phyloP scores from a whole-genome alignment of 1,284 basidiomycete species.

The Ustilago curta region DNA sequence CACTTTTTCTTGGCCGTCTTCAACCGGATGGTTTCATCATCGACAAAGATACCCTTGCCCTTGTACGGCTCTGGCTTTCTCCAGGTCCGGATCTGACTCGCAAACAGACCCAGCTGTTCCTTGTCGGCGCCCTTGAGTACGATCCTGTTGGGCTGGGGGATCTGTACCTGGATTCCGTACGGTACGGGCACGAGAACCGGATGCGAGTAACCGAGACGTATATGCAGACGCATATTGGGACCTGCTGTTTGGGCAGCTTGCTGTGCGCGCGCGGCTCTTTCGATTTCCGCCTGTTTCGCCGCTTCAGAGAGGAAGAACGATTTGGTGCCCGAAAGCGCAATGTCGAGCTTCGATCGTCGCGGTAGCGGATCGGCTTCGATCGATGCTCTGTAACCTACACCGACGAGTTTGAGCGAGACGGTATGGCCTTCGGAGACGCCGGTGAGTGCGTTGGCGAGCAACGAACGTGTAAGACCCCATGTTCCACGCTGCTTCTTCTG shows the following conservation, averaged over 20 bases:
- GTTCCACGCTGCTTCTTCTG: slow-evolving; percentile 83
- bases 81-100: slow-evolving; percentile 84
- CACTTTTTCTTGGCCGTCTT: slow-evolving; percentile 97
- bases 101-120: slow-evolving; percentile 82
- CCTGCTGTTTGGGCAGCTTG: slow-evolving; percentile 31
- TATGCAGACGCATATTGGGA: slow-evolving; percentile 50
- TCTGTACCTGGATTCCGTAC: slow-evolving; percentile 68
- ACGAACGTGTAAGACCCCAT: slow-evolving; percentile 92
- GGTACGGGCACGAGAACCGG: slow-evolving; percentile 83
- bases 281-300: slow-evolving; percentile 50
- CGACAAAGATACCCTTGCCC: slow-evolving; percentile 86
- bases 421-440: slow-evolving; percentile 91
- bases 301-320: slow-evolving; percentile 52
- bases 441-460: slow-evolving; percentile 86
- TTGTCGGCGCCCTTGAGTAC: slow-evolving; percentile 73
- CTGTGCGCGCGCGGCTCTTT: slow-evolving; percentile 14
- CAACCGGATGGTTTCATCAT: slow-evolving; percentile 86
- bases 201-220: slow-evolving; percentile 84
- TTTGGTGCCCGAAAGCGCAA: slow-evolving; percentile 37
- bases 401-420: slow-evolving; percentile 86
- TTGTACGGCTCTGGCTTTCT: slow-evolving; percentile 97
- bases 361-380: slow-evolving; percentile 82
- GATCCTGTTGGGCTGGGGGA: slow-evolving; percentile 72
- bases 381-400: slow-evolving; percentile 91
- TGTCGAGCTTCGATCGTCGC: slow-evolving; percentile 43